A percentile compares a stretch with the other conserved stretches of the same genome.
These are phyloP conservation scores for Beauveria sp. DNA, from an alignment of 2,329 filamentous ascomycete species.

Conservation along the genomic window DNA sequence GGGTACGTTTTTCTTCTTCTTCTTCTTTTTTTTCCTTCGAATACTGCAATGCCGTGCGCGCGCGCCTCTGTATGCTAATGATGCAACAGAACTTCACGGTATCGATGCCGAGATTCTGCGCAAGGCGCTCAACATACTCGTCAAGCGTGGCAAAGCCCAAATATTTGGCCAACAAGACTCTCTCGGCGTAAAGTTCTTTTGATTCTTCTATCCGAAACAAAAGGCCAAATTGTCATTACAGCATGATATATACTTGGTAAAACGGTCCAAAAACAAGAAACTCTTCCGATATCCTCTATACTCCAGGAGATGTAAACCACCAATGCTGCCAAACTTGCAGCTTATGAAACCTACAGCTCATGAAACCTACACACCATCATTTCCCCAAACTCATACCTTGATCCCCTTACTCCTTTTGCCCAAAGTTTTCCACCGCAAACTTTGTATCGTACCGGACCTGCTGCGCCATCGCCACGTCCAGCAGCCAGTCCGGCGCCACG, in stretches of 20 bases:
- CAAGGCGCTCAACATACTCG: conserved; percentile 70
- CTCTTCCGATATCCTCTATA: background rate
- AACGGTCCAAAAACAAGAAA: background rate
- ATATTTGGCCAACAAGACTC: conserved; percentile 86
- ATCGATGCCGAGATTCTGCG: conserved; percentile 77
- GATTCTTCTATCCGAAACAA: conserved; percentile 22
- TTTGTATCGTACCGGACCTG: conserved; percentile 59
- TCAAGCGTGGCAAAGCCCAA: conserved; percentile 87
- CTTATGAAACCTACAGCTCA: too few species aligned
- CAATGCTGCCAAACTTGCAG: background rate
- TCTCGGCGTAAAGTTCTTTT: conserved; percentile 95
- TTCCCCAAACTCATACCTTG: background rate
- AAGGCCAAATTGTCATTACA: background rate
- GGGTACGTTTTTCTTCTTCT: conserved; percentile 37
- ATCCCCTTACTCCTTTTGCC: conserved; percentile 18
- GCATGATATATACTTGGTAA: conserved; percentile 2
- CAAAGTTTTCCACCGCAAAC: conserved; percentile 47
- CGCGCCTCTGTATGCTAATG: background rate
- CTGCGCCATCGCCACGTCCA: conserved; percentile 86
- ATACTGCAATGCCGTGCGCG: background rate
- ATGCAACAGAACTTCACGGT: conserved; percentile 66
- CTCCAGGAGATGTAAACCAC: background rate
- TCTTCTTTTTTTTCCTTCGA: too few species aligned
- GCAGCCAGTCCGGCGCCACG: conserved; percentile 80
- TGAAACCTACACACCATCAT: too few species aligned